Conservation (phyloP, 768 basidiomycete genomes). For the Baorangia bicolor region DNA sequence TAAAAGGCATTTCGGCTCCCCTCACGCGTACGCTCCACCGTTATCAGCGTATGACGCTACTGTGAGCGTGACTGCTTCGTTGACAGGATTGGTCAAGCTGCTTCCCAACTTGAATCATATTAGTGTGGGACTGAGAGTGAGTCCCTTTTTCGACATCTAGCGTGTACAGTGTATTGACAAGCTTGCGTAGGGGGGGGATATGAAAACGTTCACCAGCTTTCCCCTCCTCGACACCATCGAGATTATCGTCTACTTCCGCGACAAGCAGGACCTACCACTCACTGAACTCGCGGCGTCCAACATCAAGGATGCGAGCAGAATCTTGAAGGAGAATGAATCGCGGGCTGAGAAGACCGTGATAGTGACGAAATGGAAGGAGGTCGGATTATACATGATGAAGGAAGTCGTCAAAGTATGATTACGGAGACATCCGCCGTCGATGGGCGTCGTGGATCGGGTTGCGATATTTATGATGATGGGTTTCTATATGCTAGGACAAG, state of each 20-base stretch:
- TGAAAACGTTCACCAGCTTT: background rate
- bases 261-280: background rate
- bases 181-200: background rate
- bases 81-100: slow-evolving; percentile 2
- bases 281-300: background rate
- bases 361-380: background rate
- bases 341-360: slow-evolving; percentile 3
- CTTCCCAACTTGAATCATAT: slow-evolving; percentile 10
- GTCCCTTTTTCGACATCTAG: background rate
- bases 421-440: slow-evolving; percentile 12
- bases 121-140: background rate
- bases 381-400: background rate
- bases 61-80: background rate
- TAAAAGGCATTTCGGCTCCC: slow-evolving; percentile 4
- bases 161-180: background rate
- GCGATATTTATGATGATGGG: background rate
- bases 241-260: background rate
- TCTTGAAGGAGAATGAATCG: slow-evolving; percentile 6
- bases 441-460: slow-evolving; percentile 14
- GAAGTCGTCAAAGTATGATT: slow-evolving; percentile 5
- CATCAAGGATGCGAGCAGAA: background rate
- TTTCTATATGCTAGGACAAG: background rate
- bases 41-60: slow-evolving; percentile 1
- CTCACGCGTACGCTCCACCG: slow-evolving; percentile 1
- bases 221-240: slow-evolving; percentile 4